A percentile compares a stretch with the other conserved stretches of the same genome.
Evolutionary conservation across 257 asterid genomes (phyloP).

Genomic region (Nicotiana tomentosiformis): DNA sequence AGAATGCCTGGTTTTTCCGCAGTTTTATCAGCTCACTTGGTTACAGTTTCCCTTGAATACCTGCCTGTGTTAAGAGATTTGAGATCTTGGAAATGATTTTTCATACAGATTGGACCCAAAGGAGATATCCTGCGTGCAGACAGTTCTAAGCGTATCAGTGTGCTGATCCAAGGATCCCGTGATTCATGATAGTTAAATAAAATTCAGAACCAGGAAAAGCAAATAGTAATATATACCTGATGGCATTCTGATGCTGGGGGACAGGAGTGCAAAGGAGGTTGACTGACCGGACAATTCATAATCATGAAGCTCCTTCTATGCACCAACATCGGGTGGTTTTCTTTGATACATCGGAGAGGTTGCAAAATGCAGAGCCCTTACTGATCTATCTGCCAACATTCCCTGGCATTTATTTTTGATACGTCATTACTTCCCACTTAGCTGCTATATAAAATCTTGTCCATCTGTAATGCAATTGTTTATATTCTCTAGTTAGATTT

Average conservation of each 20-base stretch:
- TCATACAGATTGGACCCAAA: conserved; percentile 60
- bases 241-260: conserved; percentile 48
- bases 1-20: not conserved
- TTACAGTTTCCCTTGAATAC: conserved; percentile 15
- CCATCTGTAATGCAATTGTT: conserved; percentile 2
- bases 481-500: not conserved
- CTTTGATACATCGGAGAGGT: not conserved
- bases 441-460: not conserved
- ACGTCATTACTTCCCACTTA: not conserved
- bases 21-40: conserved; percentile 9
- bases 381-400: not conserved
- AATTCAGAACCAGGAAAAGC: conserved; percentile 25
- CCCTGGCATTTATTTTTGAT: not conserved
- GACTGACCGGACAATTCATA: conserved; percentile 25
- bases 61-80: conserved; percentile 25
- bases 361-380: not conserved
- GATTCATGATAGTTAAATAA: conserved; percentile 45
- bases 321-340: not conserved
- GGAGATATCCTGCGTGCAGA: conserved; percentile 67
- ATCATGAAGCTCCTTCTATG: not conserved
- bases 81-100: conserved; percentile 38
- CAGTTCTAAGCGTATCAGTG: conserved; percentile 58
- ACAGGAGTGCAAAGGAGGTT: conserved; percentile 54
- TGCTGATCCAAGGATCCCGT: conserved; percentile 59
- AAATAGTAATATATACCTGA: conserved; percentile 34